A percentile compares a stretch with the other conserved stretches of the same genome.
Conservation (phyloP, 1,139 yeast species). For the Kurtzmaniella quercitrusa region DNA sequence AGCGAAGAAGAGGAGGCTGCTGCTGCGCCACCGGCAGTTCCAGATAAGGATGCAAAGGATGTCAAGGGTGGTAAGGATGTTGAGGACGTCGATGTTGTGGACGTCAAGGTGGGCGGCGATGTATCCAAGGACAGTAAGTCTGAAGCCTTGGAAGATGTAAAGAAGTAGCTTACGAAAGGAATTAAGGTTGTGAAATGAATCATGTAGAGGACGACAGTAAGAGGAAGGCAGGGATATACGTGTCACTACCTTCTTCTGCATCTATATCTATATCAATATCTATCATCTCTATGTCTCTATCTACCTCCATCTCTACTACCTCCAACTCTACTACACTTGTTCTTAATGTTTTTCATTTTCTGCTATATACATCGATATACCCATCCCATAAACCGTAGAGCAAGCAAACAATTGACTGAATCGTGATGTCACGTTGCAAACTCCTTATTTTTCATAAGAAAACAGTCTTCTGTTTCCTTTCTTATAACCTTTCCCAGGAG, state of each 20-base stretch:
- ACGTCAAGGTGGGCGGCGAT: too few species aligned
- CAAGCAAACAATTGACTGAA: background rate
- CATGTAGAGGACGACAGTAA: too few species aligned
- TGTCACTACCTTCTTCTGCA: too few species aligned
- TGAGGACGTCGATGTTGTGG: background rate
- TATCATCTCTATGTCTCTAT: too few species aligned
- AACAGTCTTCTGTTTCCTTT: background rate
- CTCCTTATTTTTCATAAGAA: background rate
- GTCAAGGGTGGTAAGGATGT: background rate
- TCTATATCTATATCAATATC: too few species aligned
- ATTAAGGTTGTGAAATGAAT: too few species aligned
- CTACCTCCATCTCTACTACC: too few species aligned
- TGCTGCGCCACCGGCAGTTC: slow-evolving; percentile 9
- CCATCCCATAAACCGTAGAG: slow-evolving; percentile 2
- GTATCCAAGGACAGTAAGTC: too few species aligned
- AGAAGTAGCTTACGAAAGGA: too few species aligned
- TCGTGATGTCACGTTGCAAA: background rate
- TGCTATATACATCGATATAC: slow-evolving; percentile 2
- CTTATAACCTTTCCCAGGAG: background rate
- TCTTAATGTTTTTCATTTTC: background rate
- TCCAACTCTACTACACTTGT: too few species aligned
- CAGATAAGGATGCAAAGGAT: background rate
- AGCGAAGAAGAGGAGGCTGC: slow-evolving; percentile 63
- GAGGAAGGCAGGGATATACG: too few species aligned
- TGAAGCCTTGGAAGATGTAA: too few species aligned